Base-by-base conservation (phyloP, 2,329 filamentous ascomycete species). In the Coccinonectria pachysandricola region DNA sequence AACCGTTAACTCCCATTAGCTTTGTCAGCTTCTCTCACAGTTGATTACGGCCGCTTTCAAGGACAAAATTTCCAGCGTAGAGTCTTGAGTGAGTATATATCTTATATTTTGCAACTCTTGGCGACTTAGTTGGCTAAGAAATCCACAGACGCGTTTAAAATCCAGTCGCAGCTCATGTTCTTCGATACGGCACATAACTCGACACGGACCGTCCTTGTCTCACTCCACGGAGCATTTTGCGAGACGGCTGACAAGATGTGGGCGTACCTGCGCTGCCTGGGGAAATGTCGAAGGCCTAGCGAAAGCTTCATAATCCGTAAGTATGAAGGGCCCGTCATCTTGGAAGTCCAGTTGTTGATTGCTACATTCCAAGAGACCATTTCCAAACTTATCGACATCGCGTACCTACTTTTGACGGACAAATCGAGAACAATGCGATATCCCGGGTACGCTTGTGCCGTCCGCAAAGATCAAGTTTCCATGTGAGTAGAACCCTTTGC, bases 121-220 rank as follows among this genome's bases (percentile, higher is more conserved):
- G n/a, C n/a, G n/a, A n/a, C n/a, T n/a, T n/a, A n/a, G n/a, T n/a
- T 17, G 3, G 10, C 12, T 14, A 6, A 15, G 17, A 28, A 21
- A 11, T 12, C 9, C 4, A 17, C 26, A 73, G 68, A 67, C 43
- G 59, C 75, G 4, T 85, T 96, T 62, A 87, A 86, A 51, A 75
- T 91, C 27, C 84, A 93, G 49, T 77, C 86, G 26, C 81, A 91
- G 43, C 63, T 74, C 25, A 87, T 92, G 75, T 81, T 85, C 50
- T 78, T 83, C 43, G 85, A 92, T 51, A 82, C 81, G 4, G 56
- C 65, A 4, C 77, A 88, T 60, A 96, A 96, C 57, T 71, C 75
- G 4, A 49, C 68, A 6, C 40, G 50, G 4, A 82, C 76, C 0
- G 79, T 91, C 8, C 61, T 88, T 4, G 53, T 58, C n/a, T 93